Evolutionary conservation across 495 filamentous ascomycete genomes (phyloP).

Genomic region (Lasiosphaeria hispida): DNA sequence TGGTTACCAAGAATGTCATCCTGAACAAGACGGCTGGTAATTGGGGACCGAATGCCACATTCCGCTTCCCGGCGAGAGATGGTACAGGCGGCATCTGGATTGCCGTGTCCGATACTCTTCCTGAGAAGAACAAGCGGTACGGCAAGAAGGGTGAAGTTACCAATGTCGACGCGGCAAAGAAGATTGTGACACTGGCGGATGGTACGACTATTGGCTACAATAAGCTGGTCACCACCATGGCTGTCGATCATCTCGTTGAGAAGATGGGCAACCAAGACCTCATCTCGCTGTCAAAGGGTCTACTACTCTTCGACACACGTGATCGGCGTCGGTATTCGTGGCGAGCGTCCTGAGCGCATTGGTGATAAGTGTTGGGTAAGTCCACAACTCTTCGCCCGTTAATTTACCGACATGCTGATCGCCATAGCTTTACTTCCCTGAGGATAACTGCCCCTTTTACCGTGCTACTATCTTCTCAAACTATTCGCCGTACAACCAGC

Average conservation of each 20-base stretch:
- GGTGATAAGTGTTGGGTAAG: slow-evolving; percentile 98
- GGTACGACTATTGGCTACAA: slow-evolving; percentile 89
- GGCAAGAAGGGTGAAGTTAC: slow-evolving; percentile 80
- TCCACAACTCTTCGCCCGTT: not conserved
- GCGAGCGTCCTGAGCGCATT: slow-evolving; percentile 88
- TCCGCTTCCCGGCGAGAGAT: slow-evolving; percentile 94
- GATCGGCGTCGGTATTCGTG: slow-evolving; percentile 92
- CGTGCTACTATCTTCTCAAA: slow-evolving; percentile 99
- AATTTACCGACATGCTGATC: slow-evolving; percentile 16
- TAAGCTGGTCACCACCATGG: slow-evolving; percentile 95
- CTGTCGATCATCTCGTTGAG: slow-evolving; percentile 85
- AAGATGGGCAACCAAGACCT: slow-evolving; percentile 84
- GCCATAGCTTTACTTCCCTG: slow-evolving; percentile 93
- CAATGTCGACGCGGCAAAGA: slow-evolving; percentile 79
- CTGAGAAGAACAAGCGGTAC: slow-evolving; percentile 85
- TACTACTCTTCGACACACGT: slow-evolving; percentile 98
- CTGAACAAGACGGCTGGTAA: slow-evolving; percentile 93
- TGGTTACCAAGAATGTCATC: slow-evolving; percentile 89
- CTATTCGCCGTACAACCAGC: slow-evolving; percentile 99
- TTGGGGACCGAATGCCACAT: slow-evolving; percentile 98
- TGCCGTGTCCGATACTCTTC: slow-evolving; percentile 89
- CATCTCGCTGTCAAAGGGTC: slow-evolving; percentile 73
- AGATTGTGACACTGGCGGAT: slow-evolving; percentile 77
- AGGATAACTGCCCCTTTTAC: slow-evolving; percentile 99
- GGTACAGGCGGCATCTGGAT: slow-evolving; percentile 99